These are phyloP conservation scores for Pugionium cornutum DNA, from an alignment of 345 rosid genomes.

Conservation along the genomic window DNA sequence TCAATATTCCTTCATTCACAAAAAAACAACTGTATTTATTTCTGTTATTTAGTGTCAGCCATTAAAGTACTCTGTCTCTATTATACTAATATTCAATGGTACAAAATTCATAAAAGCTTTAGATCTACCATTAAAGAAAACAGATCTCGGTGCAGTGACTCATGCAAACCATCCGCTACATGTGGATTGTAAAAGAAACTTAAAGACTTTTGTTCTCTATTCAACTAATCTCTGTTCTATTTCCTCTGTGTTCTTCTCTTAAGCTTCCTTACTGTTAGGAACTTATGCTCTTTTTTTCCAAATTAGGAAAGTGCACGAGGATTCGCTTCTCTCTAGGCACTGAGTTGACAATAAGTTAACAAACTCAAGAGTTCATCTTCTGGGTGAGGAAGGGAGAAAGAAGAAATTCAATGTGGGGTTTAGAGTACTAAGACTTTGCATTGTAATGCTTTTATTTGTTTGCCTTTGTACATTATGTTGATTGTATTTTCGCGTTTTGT, in stretches of 20 bases:
- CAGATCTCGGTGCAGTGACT: conserved; percentile 17
- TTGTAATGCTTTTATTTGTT: conserved; percentile 3
- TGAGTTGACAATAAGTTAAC: too few species aligned
- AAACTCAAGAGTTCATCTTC: conserved; percentile 12
- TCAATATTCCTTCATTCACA: conserved; percentile 29
- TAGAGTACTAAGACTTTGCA: background rate
- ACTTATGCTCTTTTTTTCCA: conserved; percentile 21
- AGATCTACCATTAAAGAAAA: conserved; percentile 30
- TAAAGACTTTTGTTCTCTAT: conserved; percentile 29
- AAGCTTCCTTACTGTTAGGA: conserved; percentile 40
- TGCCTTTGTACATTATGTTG: background rate
- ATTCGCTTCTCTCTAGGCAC: conserved; percentile 4
- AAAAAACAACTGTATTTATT: conserved; percentile 36
- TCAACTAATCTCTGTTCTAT: conserved; percentile 30
- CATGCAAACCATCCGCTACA: conserved; percentile 6
- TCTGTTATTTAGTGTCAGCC: conserved; percentile 7
- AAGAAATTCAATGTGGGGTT: background rate
- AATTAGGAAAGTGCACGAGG: conserved; percentile 32
- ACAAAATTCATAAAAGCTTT: conserved; percentile 31
- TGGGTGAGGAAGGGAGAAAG: conserved; percentile 13
- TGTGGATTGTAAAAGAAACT: conserved; percentile 30
- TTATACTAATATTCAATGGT: conserved; percentile 30
- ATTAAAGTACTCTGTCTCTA: conserved; percentile 29
- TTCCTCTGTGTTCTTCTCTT: conserved; percentile 33
- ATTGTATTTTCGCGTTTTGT: background rate